A percentile compares a stretch with the other conserved stretches of the same genome.
These are phyloP conservation scores for Kurtzmaniella quercitrusa DNA, from an alignment of 1,139 yeast species.

Conservation along the genomic window DNA sequence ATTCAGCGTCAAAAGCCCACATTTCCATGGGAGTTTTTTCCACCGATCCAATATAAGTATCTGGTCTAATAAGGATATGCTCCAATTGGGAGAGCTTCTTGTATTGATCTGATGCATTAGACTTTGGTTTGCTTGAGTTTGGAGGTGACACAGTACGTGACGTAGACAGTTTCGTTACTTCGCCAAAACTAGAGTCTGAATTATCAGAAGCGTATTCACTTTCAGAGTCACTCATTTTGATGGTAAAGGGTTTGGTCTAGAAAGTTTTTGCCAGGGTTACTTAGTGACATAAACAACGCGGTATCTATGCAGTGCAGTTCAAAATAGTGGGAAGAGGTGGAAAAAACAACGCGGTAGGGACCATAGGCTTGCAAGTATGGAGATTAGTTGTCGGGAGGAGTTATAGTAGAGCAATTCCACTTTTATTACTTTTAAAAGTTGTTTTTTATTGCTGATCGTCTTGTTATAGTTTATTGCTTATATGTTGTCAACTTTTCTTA, in stretches of 20 bases:
- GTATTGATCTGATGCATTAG: constrained; percentile 68
- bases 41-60: constrained; percentile 94
- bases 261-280: constrained; percentile 2
- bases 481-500: no score
- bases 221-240: constrained; percentile 7
- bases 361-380: no score
- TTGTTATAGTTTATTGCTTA: no score
- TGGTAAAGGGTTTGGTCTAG: background rate
- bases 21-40: constrained; percentile 74
- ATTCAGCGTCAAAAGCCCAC: constrained; percentile 78
- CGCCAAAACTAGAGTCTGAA: constrained; percentile 1
- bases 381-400: no score
- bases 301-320: background rate
- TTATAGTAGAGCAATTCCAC: no score
- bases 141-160: constrained; percentile 2
- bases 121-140: background rate
- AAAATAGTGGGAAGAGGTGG: background rate
- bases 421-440: no score
- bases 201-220: constrained; percentile 8
- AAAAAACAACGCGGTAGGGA: no score
- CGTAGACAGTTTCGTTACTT: background rate
- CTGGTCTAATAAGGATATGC: constrained; percentile 96
- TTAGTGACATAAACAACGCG: background rate
- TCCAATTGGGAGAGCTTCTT: constrained; percentile 93
- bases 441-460: no score